Evolutionary conservation across 225 moss, liverwort and hornwort species (phyloP), one percentile per base, ranked within the genome.

Genomic region (Lunularia cruciata): DNA sequence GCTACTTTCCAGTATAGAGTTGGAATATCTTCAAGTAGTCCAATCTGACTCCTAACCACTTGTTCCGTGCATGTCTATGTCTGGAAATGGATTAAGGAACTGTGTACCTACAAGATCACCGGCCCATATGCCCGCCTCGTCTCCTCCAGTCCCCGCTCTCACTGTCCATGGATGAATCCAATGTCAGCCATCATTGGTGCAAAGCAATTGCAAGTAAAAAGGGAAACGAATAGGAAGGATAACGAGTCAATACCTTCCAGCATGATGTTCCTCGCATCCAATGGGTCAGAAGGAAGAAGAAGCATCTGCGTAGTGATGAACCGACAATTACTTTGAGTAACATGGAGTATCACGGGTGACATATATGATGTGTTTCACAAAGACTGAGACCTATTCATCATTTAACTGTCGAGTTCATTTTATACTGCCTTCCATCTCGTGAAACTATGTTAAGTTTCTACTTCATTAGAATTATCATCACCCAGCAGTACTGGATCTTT

Each of bases 91-190:
- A 79, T 67, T 73, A 83, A 82, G 78, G 84, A 63, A 72, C 68
- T 74, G 86, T 72, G 81, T 83, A 85, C 87, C 83, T 88, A 92
- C 98, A 84, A 98, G 98, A 77, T 98, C 98, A 61, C 98, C 93
- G 62, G 98, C 98, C 98, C 93, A 98, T 60, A 98, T 93, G 79
- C 98, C 98, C 48, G 98, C 98, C 78, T 98, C 98, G 60, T 98
- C 98, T 40, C 98, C 98, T 69, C 98, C 98, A 46, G 98, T 98
- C 54, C 98, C 93, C 69, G 98, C 98, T 71, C 98, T 89, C 61
- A 96, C 96, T 95, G 88, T 67, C 46, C 39, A 83, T 25, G 14
- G 18, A n/a, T 23, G 14, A 25, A 9, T 60, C n/a, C 39, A 32
- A 32, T 26, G 32, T 57, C 23, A 33, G 33, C 54, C 43, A 43